Evolutionary conservation across 2,329 filamentous ascomycete genomes (phyloP).

Genomic region (Fusarium nisikadoi): DNA sequence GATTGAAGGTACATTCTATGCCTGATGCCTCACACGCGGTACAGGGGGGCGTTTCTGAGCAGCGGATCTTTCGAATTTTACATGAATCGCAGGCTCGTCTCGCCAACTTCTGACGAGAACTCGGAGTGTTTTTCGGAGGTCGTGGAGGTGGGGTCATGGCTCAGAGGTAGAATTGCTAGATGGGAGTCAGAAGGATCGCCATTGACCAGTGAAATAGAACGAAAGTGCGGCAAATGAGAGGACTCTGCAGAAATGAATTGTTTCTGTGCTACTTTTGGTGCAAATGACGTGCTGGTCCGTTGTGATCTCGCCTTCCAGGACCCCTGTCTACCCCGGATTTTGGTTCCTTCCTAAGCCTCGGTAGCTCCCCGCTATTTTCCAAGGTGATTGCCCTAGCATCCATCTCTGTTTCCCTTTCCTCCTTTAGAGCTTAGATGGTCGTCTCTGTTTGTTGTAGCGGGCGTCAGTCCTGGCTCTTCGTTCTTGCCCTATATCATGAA

Average conservation of each 20-base stretch:
- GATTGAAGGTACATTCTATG: conserved; percentile 63
- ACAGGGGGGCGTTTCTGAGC: conserved; percentile 60
- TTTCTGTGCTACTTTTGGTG: not conserved
- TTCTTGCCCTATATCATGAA: not conserved
- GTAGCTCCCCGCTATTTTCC: not conserved
- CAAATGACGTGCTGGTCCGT: conserved; percentile 38
- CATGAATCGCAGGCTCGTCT: conserved; percentile 61
- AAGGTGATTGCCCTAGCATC: not conserved
- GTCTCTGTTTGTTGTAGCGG: not conserved
- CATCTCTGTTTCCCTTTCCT: not conserved
- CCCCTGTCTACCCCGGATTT: conserved; percentile 34
- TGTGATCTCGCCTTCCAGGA: conserved; percentile 28
- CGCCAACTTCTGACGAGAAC: conserved; percentile 35
- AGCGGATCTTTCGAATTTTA: conserved; percentile 64
- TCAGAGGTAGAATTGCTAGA: not conserved
- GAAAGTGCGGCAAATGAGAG: conserved; percentile 12
- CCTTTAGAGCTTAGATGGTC: not conserved
- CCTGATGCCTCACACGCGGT: conserved; percentile 56
- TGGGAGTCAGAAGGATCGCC: not conserved
- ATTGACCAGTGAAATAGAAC: not conserved
- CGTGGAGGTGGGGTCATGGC: conserved; percentile 33
- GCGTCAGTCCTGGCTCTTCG: not conserved
- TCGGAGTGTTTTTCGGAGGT: conserved; percentile 32
- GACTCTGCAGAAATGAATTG: not conserved
- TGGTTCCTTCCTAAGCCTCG: not conserved